A percentile compares a stretch with the other conserved stretches of the same genome.
Evolutionary conservation across 2,329 filamentous ascomycete genomes (phyloP).

Genomic region (Cercospora sojina): DNA sequence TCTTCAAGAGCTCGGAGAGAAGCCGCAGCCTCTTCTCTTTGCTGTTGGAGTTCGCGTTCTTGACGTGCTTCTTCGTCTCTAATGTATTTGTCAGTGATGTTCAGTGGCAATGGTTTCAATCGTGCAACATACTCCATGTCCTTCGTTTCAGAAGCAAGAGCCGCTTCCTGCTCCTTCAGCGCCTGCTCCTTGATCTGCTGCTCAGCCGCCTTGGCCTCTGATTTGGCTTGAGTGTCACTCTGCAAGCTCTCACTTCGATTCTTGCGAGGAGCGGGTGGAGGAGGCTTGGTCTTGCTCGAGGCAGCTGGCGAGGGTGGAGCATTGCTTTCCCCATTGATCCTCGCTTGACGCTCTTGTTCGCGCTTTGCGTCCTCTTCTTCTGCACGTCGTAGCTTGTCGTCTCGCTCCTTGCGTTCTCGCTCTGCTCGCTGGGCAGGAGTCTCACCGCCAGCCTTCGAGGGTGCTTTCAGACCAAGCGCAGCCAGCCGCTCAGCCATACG

Average conservation of each 20-base stretch:
- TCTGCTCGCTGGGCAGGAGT: slow-evolving; percentile 80
- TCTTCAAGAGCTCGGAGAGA: slow-evolving; percentile 88
- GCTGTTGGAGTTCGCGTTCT: slow-evolving; percentile 75
- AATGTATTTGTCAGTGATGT: slow-evolving; percentile 33
- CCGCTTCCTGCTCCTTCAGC: slow-evolving; percentile 68
- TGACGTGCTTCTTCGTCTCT: slow-evolving; percentile 73
- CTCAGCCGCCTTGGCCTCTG: slow-evolving; percentile 62
- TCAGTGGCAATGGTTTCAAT: not conserved
- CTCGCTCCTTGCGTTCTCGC: slow-evolving; percentile 81
- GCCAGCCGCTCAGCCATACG: slow-evolving; percentile 96
- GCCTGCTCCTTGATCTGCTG: slow-evolving; percentile 53
- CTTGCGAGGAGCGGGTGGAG: slow-evolving; percentile 73
- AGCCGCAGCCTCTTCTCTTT: slow-evolving; percentile 76
- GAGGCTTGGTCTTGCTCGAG: slow-evolving; percentile 44
- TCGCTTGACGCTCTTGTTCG: slow-evolving; percentile 80
- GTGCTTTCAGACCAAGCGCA: slow-evolving; percentile 84
- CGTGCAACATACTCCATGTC: slow-evolving; percentile 73
- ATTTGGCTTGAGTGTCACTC: slow-evolving; percentile 57
- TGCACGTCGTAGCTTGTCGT: slow-evolving; percentile 81
- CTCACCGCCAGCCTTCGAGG: slow-evolving; percentile 70
- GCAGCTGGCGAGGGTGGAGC: slow-evolving; percentile 56
- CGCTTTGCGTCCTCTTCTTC: slow-evolving; percentile 91
- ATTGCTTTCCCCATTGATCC: slow-evolving; percentile 74
- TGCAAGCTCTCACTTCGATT: slow-evolving; percentile 56
- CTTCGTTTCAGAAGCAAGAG: slow-evolving; percentile 69